phyloP scores from a whole-genome alignment of 768 basidiomycete species.

The Pluteus cervinus region DNA sequence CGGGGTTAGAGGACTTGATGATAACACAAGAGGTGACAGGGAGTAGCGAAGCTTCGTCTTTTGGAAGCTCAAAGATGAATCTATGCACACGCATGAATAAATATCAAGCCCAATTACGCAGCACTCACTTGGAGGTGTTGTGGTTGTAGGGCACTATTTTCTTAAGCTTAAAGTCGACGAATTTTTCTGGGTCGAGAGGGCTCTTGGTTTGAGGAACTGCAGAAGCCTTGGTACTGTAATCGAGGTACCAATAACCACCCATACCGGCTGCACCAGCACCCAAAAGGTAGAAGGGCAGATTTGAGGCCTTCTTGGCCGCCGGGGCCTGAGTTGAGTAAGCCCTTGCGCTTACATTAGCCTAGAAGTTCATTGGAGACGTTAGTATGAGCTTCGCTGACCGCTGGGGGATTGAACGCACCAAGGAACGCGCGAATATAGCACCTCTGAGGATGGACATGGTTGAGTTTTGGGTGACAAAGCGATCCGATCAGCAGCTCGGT shows the following conservation, averaged over 20 bases:
- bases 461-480: slow-evolving; percentile 1
- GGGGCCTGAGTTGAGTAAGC: slow-evolving; percentile 40
- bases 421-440: slow-evolving; percentile 33
- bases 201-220: slow-evolving; percentile 49
- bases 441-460: slow-evolving; percentile 40
- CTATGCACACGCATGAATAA: slow-evolving; percentile 24
- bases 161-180: slow-evolving; percentile 77
- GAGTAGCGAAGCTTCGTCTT: slow-evolving; percentile 70
- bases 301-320: slow-evolving; percentile 39
- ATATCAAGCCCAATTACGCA: background rate
- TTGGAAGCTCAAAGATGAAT: slow-evolving; percentile 77
- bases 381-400: background rate
- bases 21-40: slow-evolving; percentile 76
- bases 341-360: slow-evolving; percentile 35
- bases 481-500: background rate
- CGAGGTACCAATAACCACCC: slow-evolving; percentile 47
- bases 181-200: slow-evolving; percentile 70
- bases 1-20: slow-evolving; percentile 67
- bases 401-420: slow-evolving; percentile 23
- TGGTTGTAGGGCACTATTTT: slow-evolving; percentile 86
- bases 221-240: slow-evolving; percentile 17
- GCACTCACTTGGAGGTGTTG: slow-evolving; percentile 72
- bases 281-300: slow-evolving; percentile 40
- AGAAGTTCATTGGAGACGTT: slow-evolving; percentile 22
- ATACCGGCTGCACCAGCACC: slow-evolving; percentile 41